Evolutionary conservation across 2,329 filamentous ascomycete genomes (phyloP).

Genomic region (Nothophoma quercina): DNA sequence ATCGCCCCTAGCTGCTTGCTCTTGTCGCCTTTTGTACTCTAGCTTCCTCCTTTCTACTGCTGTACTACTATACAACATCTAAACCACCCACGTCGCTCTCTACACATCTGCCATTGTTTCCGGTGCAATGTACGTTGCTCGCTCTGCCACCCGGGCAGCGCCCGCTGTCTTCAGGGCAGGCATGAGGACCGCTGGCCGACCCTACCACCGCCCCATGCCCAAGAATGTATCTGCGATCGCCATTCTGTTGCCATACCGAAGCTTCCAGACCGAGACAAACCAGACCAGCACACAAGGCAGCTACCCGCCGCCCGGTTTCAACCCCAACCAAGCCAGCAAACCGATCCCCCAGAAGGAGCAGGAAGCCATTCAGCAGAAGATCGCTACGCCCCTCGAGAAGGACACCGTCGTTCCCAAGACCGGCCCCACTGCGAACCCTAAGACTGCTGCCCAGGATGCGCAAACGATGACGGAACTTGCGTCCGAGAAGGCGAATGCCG

Average conservation of each 20-base stretch:
- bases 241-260: conserved; percentile 62
- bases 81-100: conserved; percentile 17
- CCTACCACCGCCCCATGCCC: conserved; percentile 53
- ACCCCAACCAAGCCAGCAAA: conserved; percentile 87
- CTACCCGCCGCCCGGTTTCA: conserved; percentile 87
- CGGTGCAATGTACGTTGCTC: conserved; percentile 56
- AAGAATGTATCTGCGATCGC: conserved; percentile 64
- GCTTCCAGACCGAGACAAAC: conserved; percentile 65
- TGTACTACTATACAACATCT: conserved; percentile 1
- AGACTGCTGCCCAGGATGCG: conserved; percentile 57
- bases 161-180: conserved; percentile 57
- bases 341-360: conserved; percentile 70
- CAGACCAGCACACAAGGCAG: conserved; percentile 57
- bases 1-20: conserved; percentile 3
- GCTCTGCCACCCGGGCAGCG: conserved; percentile 54
- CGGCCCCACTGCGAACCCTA: conserved; percentile 54
- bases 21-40: conserved; percentile 17
- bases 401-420: conserved; percentile 48
- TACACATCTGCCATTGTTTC: conserved; percentile 19
- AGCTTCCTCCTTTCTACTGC: conserved; percentile 9
- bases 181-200: conserved; percentile 51
- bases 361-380: conserved; percentile 29
- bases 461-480: conserved; percentile 68
- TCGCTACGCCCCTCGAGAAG: conserved; percentile 30
- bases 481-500: conserved; percentile 62